These are phyloP conservation scores for Pseudogymnoascus sp. DNA, from an alignment of 2,329 filamentous ascomycete genomes.

Conservation along the genomic window DNA sequence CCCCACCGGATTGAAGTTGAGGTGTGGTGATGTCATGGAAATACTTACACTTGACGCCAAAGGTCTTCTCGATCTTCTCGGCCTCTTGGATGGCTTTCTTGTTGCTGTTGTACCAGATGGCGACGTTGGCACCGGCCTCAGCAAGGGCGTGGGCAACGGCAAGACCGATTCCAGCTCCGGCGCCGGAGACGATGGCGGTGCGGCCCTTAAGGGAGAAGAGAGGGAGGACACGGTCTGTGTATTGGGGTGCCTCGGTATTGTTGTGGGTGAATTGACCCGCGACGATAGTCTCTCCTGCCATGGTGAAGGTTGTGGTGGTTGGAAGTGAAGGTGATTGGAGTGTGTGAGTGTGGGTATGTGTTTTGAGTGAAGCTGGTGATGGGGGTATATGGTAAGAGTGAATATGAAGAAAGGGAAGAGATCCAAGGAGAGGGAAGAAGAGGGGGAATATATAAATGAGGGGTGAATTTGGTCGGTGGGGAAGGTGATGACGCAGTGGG, in stretches of 20 bases:
- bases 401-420: constrained; percentile 3
- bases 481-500: not conserved
- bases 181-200: constrained; percentile 62
- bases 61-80: constrained; percentile 53
- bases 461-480: not conserved
- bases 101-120: constrained; percentile 66
- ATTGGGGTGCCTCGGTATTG: constrained; percentile 40
- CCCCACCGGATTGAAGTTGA: not conserved
- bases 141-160: constrained; percentile 55
- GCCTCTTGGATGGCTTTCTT: constrained; percentile 54
- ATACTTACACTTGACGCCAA: constrained; percentile 56
- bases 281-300: constrained; percentile 17
- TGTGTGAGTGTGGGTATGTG: not conserved
- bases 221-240: constrained; percentile 45
- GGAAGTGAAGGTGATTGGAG: not conserved
- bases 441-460: constrained; percentile 3
- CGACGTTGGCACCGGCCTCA: constrained; percentile 64
- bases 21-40: not conserved
- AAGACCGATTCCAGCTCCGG: constrained; percentile 61
- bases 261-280: constrained; percentile 47
- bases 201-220: constrained; percentile 62
- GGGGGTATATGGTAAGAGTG: not conserved
- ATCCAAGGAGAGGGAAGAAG: not conserved
- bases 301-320: not conserved
- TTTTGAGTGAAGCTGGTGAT: not conserved